A percentile compares a stretch with the other conserved stretches of the same genome.
phyloP scores from a whole-genome alignment of 495 filamentous ascomycete genomes.

The Aspergillus wentii region DNA sequence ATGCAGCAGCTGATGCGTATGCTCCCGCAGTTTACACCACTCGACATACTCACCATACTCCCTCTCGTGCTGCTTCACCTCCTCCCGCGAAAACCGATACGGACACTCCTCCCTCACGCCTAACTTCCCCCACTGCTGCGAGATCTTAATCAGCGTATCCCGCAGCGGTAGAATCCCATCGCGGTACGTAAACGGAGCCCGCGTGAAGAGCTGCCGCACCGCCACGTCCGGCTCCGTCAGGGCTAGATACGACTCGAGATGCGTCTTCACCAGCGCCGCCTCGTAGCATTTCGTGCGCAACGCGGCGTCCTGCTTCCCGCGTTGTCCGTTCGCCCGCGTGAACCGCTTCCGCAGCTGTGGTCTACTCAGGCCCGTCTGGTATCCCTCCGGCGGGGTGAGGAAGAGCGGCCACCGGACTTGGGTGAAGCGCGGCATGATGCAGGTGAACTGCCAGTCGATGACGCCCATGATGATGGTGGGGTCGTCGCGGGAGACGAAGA shows the following conservation, averaged over 20 bases:
- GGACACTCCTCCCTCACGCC: constrained; percentile 16
- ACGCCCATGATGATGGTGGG: constrained; percentile 14
- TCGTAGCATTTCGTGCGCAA: constrained; percentile 25
- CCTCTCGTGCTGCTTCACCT: constrained; percentile 11
- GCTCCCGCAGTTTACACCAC: constrained; percentile 17
- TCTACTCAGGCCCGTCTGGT: too few relatives aligned
- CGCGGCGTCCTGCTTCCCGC: constrained; percentile 4
- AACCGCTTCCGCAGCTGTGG: background rate
- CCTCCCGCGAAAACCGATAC: constrained; percentile 13
- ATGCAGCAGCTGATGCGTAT: constrained; percentile 21
- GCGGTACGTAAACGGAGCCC: constrained; percentile 14
- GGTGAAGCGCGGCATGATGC: constrained; percentile 18
- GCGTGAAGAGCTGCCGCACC: constrained; percentile 16
- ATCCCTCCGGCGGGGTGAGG: constrained; percentile 15
- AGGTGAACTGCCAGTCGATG: constrained; percentile 23
- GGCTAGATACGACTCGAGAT: constrained; percentile 18
- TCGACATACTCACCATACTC: constrained; percentile 17
- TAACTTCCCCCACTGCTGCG: constrained; percentile 15
- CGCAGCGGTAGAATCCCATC: constrained; percentile 26
- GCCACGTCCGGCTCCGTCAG: constrained; percentile 10
- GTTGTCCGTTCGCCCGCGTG: background rate
- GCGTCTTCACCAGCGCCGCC: constrained; percentile 11
- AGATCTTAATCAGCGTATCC: constrained; percentile 17
- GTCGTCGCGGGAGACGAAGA: constrained; percentile 21
- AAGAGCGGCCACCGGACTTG: constrained; percentile 28